Percentiles rank a stretch among this genome's conserved stretches.
Conservation (phyloP, 495 filamentous ascomycete genomes). For the Trichoderma erinaceum region DNA sequence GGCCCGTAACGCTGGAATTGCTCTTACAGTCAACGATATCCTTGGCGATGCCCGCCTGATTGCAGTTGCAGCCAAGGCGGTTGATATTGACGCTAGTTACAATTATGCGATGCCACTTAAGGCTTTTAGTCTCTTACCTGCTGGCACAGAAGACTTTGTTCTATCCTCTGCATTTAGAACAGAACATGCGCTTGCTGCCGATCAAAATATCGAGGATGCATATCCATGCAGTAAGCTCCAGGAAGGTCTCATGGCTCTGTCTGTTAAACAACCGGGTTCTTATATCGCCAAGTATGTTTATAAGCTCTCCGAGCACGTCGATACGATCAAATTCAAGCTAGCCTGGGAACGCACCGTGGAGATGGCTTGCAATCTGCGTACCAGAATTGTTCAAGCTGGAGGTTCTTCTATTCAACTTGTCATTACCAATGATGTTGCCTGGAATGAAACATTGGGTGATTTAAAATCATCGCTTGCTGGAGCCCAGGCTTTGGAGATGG, state of each 20-base stretch:
- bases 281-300: slow-evolving; percentile 40
- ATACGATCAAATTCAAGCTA: slow-evolving; percentile 36
- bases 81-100: background rate
- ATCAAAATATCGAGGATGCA: slow-evolving; percentile 2
- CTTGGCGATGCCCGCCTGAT: background rate
- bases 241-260: slow-evolving; percentile 45
- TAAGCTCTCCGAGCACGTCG: slow-evolving; percentile 33
- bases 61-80: background rate
- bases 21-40: background rate
- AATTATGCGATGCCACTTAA: background rate
- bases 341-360: slow-evolving; percentile 50
- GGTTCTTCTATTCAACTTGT: slow-evolving; percentile 24
- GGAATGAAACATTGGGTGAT: slow-evolving; percentile 19
- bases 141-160: background rate
- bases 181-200: background rate
- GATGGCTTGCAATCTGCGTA: slow-evolving; percentile 58
- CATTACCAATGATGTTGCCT: slow-evolving; percentile 16
- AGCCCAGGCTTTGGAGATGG: background rate
- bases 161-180: background rate
- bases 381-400: slow-evolving; percentile 28
- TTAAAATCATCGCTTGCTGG: background rate
- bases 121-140: background rate
- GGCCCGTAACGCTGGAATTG: slow-evolving; percentile 3
- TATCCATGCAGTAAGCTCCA: slow-evolving; percentile 50
- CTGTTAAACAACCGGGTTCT: slow-evolving; percentile 33